These are phyloP conservation scores for Aechmea fasciata DNA, from an alignment of 176 grass and related monocot species.

Conservation along the genomic window DNA sequence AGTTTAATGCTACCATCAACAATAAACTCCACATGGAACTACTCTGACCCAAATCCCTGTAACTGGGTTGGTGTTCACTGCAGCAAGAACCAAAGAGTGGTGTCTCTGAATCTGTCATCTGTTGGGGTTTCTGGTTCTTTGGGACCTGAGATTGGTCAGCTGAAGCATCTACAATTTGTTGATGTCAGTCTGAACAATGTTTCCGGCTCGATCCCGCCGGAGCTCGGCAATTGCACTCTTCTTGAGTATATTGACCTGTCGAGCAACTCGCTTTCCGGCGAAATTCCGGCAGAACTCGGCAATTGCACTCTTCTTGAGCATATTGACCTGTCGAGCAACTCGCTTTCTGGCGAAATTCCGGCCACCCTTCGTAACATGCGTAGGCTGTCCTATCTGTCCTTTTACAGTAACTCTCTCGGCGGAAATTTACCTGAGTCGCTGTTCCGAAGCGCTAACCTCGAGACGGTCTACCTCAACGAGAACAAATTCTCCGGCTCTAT, in stretches of 20 bases:
- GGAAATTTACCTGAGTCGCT: constrained; percentile 47
- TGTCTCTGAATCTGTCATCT: constrained; percentile 35
- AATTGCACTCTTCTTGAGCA: constrained; percentile 42
- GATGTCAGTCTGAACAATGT: constrained; percentile 26
- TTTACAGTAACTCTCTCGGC: constrained; percentile 32
- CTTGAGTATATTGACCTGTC: constrained; percentile 52
- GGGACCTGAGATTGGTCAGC: constrained; percentile 37
- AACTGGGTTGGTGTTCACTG: constrained; percentile 42
- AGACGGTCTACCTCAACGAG: constrained; percentile 29
- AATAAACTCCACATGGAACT: constrained; percentile 40
- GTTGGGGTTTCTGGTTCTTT: constrained; percentile 33
- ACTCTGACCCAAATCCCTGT: constrained; percentile 44
- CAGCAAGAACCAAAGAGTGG: constrained; percentile 17
- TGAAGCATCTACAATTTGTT: constrained; percentile 23
- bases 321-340: constrained; percentile 46
- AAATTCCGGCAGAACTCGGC: constrained; percentile 56
- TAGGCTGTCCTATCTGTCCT: constrained; percentile 23
- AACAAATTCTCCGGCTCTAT: constrained; percentile 56
- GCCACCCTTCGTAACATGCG: constrained; percentile 39
- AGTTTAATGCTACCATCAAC: constrained; percentile 29
- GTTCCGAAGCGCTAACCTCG: constrained; percentile 34
- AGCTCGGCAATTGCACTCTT: constrained; percentile 46
- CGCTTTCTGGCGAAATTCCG: constrained; percentile 59
- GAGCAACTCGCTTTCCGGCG: constrained; percentile 38
- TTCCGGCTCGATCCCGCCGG: constrained; percentile 37